Base-by-base conservation (phyloP, 306 rosid species). In the Dryas alaskensis region DNA sequence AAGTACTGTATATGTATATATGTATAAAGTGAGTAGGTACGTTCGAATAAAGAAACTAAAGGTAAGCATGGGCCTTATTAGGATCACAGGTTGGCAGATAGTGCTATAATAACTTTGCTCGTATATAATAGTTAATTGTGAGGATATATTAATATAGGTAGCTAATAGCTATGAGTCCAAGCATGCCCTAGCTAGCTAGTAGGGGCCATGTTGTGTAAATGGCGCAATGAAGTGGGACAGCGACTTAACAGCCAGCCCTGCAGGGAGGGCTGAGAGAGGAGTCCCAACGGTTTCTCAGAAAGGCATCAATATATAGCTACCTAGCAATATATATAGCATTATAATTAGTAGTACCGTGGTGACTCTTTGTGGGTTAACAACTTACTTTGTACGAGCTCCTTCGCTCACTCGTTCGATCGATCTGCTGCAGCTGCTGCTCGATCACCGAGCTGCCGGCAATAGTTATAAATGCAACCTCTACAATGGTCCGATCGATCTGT, bases 281-380 rank as follows among this genome's bases (percentile, higher is more conserved):
- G 37, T 8, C 77, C 65, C 76, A 73, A 60, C 69, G 77, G 77
- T 73, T 73, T 73, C 59, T 60, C 68, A 60, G 69, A 60, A 14
- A 49, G 61, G 12, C 37, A 44, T 45, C 48, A 45, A 45, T 45
- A 45, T 45, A 45, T 45, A 2, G 6, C 43, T 64, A 45, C 37
- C 37, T 31, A 31, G 37, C 37, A 31, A 31, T 31, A 31, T 2
- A 31, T 31, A 19, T 19, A 58, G 63, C 10, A 58, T 10, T 25
- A 42, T 53, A 40, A 55, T 25, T 39, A n/a, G 73, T 49, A 67
- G 58, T 27, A 31, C 37, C 2, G 37, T 31, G 37, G 37, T 31
- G 2, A 31, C 37, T 31, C 37, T 31, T 1, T 31, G 37, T 31
- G 37, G 37, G 37, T 31, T 31, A 31, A 31, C 37, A 31, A 31